phyloP scores from a whole-genome alignment of 2,329 filamentous ascomycete genomes.

The Paraphoma chrysanthemicola region DNA sequence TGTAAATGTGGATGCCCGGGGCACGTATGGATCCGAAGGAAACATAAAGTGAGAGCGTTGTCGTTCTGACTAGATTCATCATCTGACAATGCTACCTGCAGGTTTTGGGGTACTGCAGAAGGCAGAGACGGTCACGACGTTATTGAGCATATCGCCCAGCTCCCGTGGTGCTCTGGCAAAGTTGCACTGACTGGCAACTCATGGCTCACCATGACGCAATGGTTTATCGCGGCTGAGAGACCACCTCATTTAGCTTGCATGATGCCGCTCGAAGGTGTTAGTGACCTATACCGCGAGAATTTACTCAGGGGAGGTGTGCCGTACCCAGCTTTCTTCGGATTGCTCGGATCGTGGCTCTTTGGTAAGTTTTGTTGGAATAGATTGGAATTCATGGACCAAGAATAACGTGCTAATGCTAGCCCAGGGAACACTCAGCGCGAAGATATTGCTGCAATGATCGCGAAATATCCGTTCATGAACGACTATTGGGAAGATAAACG shows the following conservation, averaged over 20 bases:
- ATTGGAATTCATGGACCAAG: too few species aligned
- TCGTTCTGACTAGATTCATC: too few species aligned
- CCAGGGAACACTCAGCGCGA: conserved; percentile 25
- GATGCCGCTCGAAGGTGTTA: conserved; percentile 56
- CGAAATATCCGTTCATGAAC: conserved; percentile 38
- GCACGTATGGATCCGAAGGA: conserved; percentile 12
- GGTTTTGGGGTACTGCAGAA: conserved; percentile 23
- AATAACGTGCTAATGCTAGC: not conserved
- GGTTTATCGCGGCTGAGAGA: conserved; percentile 51
- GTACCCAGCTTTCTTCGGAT: not conserved
- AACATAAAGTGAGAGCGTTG: not conserved
- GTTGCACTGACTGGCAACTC: conserved; percentile 51
- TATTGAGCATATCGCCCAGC: conserved; percentile 50
- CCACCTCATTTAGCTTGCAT: conserved; percentile 53
- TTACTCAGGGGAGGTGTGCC: conserved; percentile 14
- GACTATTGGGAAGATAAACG: conserved; percentile 32
- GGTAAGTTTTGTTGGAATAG: not conserved
- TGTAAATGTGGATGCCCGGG: conserved; percentile 38
- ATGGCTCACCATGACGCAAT: conserved; percentile 29
- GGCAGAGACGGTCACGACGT: conserved; percentile 56
- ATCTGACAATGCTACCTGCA: not conserved
- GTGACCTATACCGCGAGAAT: conserved; percentile 24
- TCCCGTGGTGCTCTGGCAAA: conserved; percentile 54
- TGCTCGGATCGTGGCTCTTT: not conserved
- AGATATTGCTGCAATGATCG: conserved; percentile 53